Base-by-base conservation (phyloP, 208 protist genomes). In the Wallacemonas sp. region DNA sequence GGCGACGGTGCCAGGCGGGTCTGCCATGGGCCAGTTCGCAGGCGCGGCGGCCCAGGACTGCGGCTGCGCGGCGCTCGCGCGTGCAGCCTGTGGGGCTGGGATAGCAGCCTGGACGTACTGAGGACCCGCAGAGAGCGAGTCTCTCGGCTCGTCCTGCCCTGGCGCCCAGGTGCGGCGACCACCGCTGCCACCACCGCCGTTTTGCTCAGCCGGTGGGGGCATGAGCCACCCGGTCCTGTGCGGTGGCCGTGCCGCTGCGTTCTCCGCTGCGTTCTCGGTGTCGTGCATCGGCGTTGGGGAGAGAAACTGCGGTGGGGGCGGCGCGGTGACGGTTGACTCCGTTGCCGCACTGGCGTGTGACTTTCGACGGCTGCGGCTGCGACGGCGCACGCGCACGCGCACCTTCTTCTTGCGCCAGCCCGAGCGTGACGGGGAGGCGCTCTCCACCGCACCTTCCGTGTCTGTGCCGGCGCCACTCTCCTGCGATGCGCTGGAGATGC, bases 291-390 rank as follows among this genome's bases (percentile, higher is more conserved):
- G 43, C 29, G 43, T 47, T 23, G 61, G 61, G 11, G 61, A 67
- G 16, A 47, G 24, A 24, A 36, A 55, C 17, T 34, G 49, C 46
- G 21, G 61, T 14, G 38, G 11, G 17, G 12, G 27, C 38, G 9
- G 58, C 16, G 8, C 12, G 58, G 6, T 11, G n/a, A n/a, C n/a
- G n/a, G n/a, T n/a, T 6, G 56, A 26, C 27, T 65, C 71, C 19
- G 62, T 77, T 43, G 67, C 63, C 11, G 67, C 72, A 26, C 39
- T 67, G 4, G 60, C 61, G 19, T 49, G 38, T 16, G 46, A 36
- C 27, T 44, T 57, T 2, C 16, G 33, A 0, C 26, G 36, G 14
- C 29, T 41, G 30, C 52, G 52, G 32, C 52, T 58, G 52, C 52
- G 52, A n/a, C 49, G 39, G 17, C 24, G 57, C 0, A 48, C 57